Conservation (phyloP, 805 yeast species). For the Starmerella vitae region DNA sequence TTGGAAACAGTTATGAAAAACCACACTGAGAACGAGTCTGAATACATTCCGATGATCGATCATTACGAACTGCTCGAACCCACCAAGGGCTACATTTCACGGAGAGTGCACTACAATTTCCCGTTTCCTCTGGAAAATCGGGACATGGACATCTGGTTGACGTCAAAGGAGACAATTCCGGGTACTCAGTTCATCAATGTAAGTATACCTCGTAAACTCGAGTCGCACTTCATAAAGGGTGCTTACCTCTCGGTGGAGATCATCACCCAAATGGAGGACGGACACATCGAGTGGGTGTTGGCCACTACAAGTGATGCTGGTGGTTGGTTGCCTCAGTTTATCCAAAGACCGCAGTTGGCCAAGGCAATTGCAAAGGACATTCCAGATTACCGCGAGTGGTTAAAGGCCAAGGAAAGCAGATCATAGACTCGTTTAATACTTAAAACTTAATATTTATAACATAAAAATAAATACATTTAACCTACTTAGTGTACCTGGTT, state of each 20-base stretch:
- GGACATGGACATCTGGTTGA: slow-evolving; percentile 29
- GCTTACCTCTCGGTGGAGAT: slow-evolving; percentile 29
- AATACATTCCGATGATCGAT: slow-evolving; percentile 28
- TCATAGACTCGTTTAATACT: background rate
- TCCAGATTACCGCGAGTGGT: slow-evolving; percentile 24
- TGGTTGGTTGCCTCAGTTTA: slow-evolving; percentile 29
- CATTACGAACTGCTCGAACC: slow-evolving; percentile 21
- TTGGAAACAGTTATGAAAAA: slow-evolving; percentile 24
- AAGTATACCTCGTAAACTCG: slow-evolving; percentile 26
- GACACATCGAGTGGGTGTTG: slow-evolving; percentile 29
- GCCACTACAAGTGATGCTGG: slow-evolving; percentile 31
- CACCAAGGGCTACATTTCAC: slow-evolving; percentile 19
- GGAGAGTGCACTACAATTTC: slow-evolving; percentile 25
- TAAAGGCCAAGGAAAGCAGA: slow-evolving; percentile 1
- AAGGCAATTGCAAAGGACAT: slow-evolving; percentile 29
- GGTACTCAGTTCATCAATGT: slow-evolving; percentile 27
- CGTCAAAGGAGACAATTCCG: slow-evolving; percentile 23
- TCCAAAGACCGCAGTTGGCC: slow-evolving; percentile 27
- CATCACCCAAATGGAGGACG: slow-evolving; percentile 19
- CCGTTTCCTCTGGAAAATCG: slow-evolving; percentile 27
- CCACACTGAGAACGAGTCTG: slow-evolving; percentile 30
- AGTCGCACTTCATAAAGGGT: slow-evolving; percentile 21
- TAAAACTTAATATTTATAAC: background rate
- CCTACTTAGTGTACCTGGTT: slow-evolving; percentile 2
- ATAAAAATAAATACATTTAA: no score